Conservation (phyloP, 2,329 filamentous ascomycete species). For the Phyllosticta citrichinensis region DNA sequence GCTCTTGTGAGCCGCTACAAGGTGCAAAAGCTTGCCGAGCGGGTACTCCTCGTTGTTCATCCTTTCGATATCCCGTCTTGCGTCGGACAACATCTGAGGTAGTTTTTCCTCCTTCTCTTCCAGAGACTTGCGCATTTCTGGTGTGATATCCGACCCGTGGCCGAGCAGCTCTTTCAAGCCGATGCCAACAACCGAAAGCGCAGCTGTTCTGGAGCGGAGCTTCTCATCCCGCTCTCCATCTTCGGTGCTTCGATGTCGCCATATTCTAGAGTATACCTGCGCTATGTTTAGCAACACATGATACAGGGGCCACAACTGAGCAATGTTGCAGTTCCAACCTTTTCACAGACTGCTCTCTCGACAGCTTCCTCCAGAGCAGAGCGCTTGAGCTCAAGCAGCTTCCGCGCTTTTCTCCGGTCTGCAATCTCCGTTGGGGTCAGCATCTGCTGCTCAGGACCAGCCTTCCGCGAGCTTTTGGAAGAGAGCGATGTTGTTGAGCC, state of each 20-base stretch:
- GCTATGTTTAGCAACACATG: slow-evolving; percentile 14
- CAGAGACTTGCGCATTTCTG: slow-evolving; percentile 45
- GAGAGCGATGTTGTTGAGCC: slow-evolving; percentile 42
- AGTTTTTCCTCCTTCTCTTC: slow-evolving; percentile 53
- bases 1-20: slow-evolving; percentile 82
- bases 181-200: slow-evolving; percentile 83
- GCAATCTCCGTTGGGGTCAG: slow-evolving; percentile 78
- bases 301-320: slow-evolving; percentile 21
- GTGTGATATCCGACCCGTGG: slow-evolving; percentile 45
- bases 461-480: slow-evolving; percentile 33
- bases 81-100: slow-evolving; percentile 59
- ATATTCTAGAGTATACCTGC: slow-evolving; percentile 65
- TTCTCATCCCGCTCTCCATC: slow-evolving; percentile 95
- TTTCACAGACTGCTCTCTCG: slow-evolving; percentile 74
- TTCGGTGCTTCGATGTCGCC: slow-evolving; percentile 80
- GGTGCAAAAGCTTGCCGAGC: slow-evolving; percentile 77
- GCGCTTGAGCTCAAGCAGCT: slow-evolving; percentile 67
- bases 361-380: slow-evolving; percentile 78
- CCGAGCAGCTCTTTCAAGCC: slow-evolving; percentile 68
- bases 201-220: slow-evolving; percentile 84
- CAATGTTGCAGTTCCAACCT: slow-evolving; percentile 27
- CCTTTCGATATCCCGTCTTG: slow-evolving; percentile 55
- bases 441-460: slow-evolving; percentile 63
- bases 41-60: slow-evolving; percentile 88
- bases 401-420: slow-evolving; percentile 67